A percentile compares a stretch with the other conserved stretches of the same genome.
These are phyloP conservation scores for Herpetomonas muscarum DNA, from an alignment of 208 protist genomes.

Conservation along the genomic window DNA sequence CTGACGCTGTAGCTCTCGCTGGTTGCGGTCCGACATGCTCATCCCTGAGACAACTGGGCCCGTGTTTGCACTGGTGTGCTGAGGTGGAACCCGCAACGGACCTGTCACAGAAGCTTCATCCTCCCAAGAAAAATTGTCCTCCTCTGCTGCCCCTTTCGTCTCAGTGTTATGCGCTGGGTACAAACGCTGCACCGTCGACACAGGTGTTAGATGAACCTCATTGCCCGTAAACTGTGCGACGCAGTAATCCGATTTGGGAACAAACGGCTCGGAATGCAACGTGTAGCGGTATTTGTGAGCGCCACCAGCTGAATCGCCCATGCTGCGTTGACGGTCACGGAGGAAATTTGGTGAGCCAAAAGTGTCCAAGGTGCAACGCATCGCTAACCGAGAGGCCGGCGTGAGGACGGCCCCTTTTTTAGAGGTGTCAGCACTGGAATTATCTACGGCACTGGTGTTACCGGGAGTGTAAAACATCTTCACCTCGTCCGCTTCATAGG, in stretches of 20 bases:
- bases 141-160: not conserved
- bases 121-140: not conserved
- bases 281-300: slow-evolving; percentile 48
- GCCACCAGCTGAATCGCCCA: not conserved
- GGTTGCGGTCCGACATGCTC: slow-evolving; percentile 48
- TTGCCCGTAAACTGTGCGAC: slow-evolving; percentile 48
- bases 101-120: not conserved
- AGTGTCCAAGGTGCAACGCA: slow-evolving; percentile 68
- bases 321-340: not conserved
- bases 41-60: slow-evolving; percentile 29
- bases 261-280: slow-evolving; percentile 69
- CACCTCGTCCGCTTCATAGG: slow-evolving; percentile 70
- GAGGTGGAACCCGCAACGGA: slow-evolving; percentile 11
- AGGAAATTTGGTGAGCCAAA: slow-evolving; percentile 43
- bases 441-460: not conserved
- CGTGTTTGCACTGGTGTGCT: slow-evolving; percentile 40
- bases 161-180: slow-evolving; percentile 11
- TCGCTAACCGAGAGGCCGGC: slow-evolving; percentile 54
- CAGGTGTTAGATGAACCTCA: slow-evolving; percentile 68
- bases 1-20: slow-evolving; percentile 68
- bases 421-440: not conserved
- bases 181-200: slow-evolving; percentile 47
- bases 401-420: slow-evolving; percentile 21
- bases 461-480: slow-evolving; percentile 55
- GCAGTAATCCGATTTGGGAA: slow-evolving; percentile 58